phyloP scores from a whole-genome alignment of 176 grass and related monocot species.

The Cocos nucifera region DNA sequence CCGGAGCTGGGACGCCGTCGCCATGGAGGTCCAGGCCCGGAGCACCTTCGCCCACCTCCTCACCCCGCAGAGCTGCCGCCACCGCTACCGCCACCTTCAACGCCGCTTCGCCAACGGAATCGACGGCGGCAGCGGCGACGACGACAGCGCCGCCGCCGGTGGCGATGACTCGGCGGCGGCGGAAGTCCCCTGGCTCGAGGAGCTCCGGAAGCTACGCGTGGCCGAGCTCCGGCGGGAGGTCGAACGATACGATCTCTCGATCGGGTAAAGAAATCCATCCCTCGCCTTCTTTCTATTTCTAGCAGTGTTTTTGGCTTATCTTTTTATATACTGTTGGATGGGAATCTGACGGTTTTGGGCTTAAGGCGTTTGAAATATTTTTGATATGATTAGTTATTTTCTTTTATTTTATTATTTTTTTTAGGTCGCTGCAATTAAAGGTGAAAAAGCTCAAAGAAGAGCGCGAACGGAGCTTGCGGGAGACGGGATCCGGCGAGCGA shows the following conservation, averaged over 20 bases:
- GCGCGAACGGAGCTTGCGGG: conserved; percentile 27
- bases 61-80: conserved; percentile 42
- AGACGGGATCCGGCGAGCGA: conserved; percentile 16
- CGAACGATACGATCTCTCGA: conserved; percentile 70
- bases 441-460: conserved; percentile 67
- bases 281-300: neutral
- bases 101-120: conserved; percentile 40
- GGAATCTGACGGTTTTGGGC: conserved; percentile 26
- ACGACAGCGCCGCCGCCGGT: conserved; percentile 7
- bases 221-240: conserved; percentile 84
- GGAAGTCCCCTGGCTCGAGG: conserved; percentile 43
- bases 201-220: conserved; percentile 67
- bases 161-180: conserved; percentile 2
- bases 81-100: conserved; percentile 40
- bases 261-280: conserved; percentile 44
- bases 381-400: neutral
- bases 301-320: neutral
- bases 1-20: conserved; percentile 63
- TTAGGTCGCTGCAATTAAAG: conserved; percentile 81
- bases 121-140: neutral
- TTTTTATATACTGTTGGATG: conserved; percentile 20
- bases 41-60: conserved; percentile 21
- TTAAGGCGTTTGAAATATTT: no score
- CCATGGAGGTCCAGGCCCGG: conserved; percentile 55
- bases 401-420: conserved; percentile 13